Evolutionary conservation across 2,329 filamentous ascomycete species (phyloP), one percentile per base, ranked within the genome.

Genomic region (Septoria linicola): DNA sequence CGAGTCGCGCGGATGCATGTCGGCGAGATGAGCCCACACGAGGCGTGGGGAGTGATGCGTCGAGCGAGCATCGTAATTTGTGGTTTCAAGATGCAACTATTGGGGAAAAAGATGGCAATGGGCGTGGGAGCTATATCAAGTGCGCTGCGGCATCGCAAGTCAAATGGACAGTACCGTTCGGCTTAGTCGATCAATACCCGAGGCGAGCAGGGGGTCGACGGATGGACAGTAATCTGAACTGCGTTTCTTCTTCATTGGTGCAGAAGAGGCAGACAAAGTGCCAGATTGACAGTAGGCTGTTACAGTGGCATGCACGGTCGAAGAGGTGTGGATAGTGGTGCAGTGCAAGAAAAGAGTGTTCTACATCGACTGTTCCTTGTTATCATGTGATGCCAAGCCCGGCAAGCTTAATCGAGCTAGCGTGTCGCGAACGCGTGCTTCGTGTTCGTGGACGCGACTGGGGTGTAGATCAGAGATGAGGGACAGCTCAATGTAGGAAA

Each of bases 1-100:
- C 74, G 73, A 19, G 16, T 20, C 8, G n/a, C n/a, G 60, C 68
- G 44, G 35, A 45, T 13, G 25, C 51, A 51, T 51, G 45, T 39
- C 25, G 48, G 39, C 4, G 37, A 41, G 21, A 45, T 25, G 23
- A 30, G 37, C 20, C 37, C 17, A 13, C 17, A 23, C 17, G n/a
- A 13, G 30, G 32, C 43, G 50, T 49, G 50, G 50, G 43, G 34
- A 20, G 36, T 27, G 8, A 46, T 25, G 23, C 41, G 45, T 51
- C 36, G 41, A 16, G 50, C 34, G 30, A 47, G 37, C 53, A 55
- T 55, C 44, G 35, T 52, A 43, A 27, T 35, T 23, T 16, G 27
- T n/a, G n/a, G n/a, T n/a, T n/a, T n/a, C n/a, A n/a, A n/a, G n/a
- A n/a, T n/a, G n/a, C n/a, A n/a, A n/a, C n/a, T n/a, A n/a, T n/a